Conservation (phyloP, 2,329 filamentous ascomycete species). For the Aureobasidium vineae region DNA sequence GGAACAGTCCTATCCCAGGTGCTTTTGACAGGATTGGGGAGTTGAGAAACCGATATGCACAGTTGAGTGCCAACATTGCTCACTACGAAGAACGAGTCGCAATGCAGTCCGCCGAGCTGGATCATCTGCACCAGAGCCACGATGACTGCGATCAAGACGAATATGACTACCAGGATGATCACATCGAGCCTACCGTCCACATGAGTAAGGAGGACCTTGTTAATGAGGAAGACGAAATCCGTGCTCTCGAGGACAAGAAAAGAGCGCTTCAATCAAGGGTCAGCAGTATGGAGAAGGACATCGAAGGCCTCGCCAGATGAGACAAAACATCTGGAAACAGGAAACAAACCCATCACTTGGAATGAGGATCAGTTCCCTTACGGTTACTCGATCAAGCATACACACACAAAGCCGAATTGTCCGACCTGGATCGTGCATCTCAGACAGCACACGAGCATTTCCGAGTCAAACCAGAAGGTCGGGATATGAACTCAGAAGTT, state of each 20-base stretch:
- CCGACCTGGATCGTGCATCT: background rate
- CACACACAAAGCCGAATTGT: background rate
- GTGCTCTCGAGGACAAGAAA: slow-evolving; percentile 63
- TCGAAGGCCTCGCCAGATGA: slow-evolving; percentile 60
- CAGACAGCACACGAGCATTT: background rate
- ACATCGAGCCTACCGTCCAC: slow-evolving; percentile 48
- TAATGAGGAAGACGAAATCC: slow-evolving; percentile 67
- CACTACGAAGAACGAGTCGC: slow-evolving; percentile 79
- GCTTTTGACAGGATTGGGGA: slow-evolving; percentile 72
- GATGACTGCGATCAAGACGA: slow-evolving; percentile 47
- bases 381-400: background rate
- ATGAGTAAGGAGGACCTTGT: slow-evolving; percentile 68
- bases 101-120: slow-evolving; percentile 71
- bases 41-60: slow-evolving; percentile 67
- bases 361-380: background rate
- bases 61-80: slow-evolving; percentile 69
- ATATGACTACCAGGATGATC: slow-evolving; percentile 56
- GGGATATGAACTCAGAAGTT: background rate
- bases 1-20: slow-evolving; percentile 65
- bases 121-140: slow-evolving; percentile 60
- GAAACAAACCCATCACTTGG: background rate
- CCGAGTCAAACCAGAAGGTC: background rate
- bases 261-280: slow-evolving; percentile 61
- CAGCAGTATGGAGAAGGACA: slow-evolving; percentile 65
- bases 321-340: slow-evolving; percentile 36